Conservation (phyloP, 306 rosid genomes). For the Pterocarpus santalinus region DNA sequence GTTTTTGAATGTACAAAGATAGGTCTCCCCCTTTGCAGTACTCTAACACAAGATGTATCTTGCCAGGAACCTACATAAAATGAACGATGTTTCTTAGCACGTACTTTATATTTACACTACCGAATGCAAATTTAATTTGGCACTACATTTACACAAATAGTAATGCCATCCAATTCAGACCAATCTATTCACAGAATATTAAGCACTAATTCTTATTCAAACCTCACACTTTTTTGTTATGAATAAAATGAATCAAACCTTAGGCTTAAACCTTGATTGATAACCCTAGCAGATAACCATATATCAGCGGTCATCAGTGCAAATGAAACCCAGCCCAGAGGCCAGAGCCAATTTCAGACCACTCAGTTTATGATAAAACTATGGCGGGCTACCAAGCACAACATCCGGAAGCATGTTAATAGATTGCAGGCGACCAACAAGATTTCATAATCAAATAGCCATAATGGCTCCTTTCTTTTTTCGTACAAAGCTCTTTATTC, state of each 20-base stretch:
- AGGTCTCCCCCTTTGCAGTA: constrained; percentile 99
- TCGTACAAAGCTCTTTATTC: background rate
- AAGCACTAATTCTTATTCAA: constrained; percentile 22
- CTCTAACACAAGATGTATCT: constrained; percentile 94
- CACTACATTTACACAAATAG: background rate
- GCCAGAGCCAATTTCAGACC: constrained; percentile 6
- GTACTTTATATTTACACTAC: constrained; percentile 29
- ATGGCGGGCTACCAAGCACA: background rate
- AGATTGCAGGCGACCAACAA: background rate
- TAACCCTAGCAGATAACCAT: constrained; percentile 12
- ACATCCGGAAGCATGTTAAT: constrained; percentile 32
- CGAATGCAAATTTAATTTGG: constrained; percentile 39
- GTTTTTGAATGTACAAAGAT: constrained; percentile 82
- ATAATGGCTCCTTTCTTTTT: constrained; percentile 6
- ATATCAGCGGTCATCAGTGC: constrained; percentile 19
- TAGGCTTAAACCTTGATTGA: constrained; percentile 26
- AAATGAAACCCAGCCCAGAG: constrained; percentile 31
- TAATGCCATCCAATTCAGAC: constrained; percentile 18
- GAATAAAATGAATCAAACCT: constrained; percentile 20
- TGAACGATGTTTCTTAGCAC: constrained; percentile 32
- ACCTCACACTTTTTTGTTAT: constrained; percentile 27
- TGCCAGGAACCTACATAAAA: constrained; percentile 85
- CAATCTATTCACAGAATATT: constrained; percentile 34
- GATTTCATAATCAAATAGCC: constrained; percentile 8
- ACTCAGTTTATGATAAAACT: constrained; percentile 27